Conservation (phyloP, 345 rosid species). For the Rhizophora mangle region DNA sequence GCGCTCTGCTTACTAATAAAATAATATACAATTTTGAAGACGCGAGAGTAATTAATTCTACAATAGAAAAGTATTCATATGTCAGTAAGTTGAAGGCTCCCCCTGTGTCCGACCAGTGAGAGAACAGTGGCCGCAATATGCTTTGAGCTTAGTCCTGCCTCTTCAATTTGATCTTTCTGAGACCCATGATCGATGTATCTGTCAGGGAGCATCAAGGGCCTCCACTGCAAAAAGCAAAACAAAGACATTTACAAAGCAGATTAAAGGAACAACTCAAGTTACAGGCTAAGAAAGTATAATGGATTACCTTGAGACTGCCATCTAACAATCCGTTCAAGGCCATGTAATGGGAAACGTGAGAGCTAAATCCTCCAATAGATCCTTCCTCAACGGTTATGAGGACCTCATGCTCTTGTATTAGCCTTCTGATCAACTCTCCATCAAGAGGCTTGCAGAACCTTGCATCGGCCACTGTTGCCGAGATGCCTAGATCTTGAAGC, state of each 20-base stretch:
- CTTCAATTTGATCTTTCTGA: constrained; percentile 38
- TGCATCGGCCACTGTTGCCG: constrained; percentile 48
- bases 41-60: neutral
- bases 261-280: too few relatives aligned
- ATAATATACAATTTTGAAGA: too few relatives aligned
- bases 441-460: constrained; percentile 52
- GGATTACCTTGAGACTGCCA: constrained; percentile 42
- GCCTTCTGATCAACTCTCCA: constrained; percentile 29
- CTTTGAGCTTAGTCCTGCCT: constrained; percentile 38
- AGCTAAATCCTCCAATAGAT: constrained; percentile 47
- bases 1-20: neutral
- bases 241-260: neutral
- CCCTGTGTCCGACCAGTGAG: constrained; percentile 20
- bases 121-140: constrained; percentile 42
- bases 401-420: constrained; percentile 39
- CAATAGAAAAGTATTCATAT: neutral
- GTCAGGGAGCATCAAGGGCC: constrained; percentile 50
- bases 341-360: constrained; percentile 47
- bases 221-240: constrained; percentile 37
- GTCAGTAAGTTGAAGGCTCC: constrained; percentile 12
- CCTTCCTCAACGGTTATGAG: constrained; percentile 53
- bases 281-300: neutral
- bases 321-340: constrained; percentile 41
- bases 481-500: constrained; percentile 25
- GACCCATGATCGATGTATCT: constrained; percentile 54